A percentile compares a stretch with the other conserved stretches of the same genome.
phyloP scores from a whole-genome alignment of 371 early-diverging fungal species.

The Syncephalis plumigaleata region DNA sequence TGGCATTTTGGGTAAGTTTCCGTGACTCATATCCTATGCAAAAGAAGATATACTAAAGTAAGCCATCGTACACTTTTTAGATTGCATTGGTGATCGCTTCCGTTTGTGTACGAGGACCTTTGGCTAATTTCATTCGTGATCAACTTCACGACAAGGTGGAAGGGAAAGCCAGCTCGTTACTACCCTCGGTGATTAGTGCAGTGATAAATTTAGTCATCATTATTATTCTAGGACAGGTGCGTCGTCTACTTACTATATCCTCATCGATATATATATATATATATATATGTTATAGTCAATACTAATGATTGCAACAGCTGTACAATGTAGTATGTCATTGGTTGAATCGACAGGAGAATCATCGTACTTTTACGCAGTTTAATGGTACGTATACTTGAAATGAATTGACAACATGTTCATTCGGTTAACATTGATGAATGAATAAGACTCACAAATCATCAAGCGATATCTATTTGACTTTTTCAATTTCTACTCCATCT shows the following conservation, averaged over 20 bases:
- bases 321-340: not conserved
- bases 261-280: too few relatives aligned
- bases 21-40: not conserved
- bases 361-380: constrained; percentile 17
- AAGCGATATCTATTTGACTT: constrained; percentile 34
- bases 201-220: constrained; percentile 14
- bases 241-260: too few relatives aligned
- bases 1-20: constrained; percentile 10
- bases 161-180: too few relatives aligned
- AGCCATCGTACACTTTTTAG: constrained; percentile 4
- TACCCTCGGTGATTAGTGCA: constrained; percentile 9
- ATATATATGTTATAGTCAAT: too few relatives aligned
- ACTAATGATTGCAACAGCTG: too few relatives aligned
- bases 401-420: not conserved
- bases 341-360: constrained; percentile 25
- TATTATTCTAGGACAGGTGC: constrained; percentile 12
- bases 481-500: constrained; percentile 26
- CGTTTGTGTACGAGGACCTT: constrained; percentile 8
- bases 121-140: not conserved
- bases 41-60: not conserved
- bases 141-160: not conserved
- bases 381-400: constrained; percentile 11
- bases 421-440: too few relatives aligned
- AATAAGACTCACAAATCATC: constrained; percentile 19
- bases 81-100: constrained; percentile 13